phyloP scores from a whole-genome alignment of 768 basidiomycete species.

The Amanita rubescens region DNA sequence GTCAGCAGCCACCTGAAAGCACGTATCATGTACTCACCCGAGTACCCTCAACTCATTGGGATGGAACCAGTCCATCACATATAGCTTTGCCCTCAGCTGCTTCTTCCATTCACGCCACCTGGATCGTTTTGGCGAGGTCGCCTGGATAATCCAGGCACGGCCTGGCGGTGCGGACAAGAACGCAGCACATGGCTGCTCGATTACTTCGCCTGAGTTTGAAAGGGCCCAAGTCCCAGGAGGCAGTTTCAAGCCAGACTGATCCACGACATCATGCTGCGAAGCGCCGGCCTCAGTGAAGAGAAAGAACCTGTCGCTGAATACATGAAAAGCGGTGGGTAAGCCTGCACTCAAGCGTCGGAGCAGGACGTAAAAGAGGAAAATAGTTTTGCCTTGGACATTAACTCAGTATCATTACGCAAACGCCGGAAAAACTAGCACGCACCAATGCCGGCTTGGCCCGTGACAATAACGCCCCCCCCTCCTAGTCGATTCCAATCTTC shows the following conservation, averaged over 20 bases:
- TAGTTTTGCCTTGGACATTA: not conserved
- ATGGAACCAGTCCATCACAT: not conserved
- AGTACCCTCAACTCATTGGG: not conserved
- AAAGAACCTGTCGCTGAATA: not conserved
- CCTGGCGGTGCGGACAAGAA: not conserved
- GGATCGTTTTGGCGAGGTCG: not conserved
- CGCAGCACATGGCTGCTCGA: not conserved
- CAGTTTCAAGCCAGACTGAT: not conserved
- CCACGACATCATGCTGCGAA: not conserved
- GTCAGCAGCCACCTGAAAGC: no score
- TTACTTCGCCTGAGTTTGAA: not conserved
- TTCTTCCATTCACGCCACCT: not conserved
- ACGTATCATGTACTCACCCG: no score
- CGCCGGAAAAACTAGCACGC: not conserved
- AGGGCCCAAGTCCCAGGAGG: slow-evolving; percentile 4
- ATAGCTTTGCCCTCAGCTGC: not conserved
- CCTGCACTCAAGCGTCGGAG: not conserved
- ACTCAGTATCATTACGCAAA: not conserved
- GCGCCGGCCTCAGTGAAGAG: slow-evolving; percentile 4
- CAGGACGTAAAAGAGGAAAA: not conserved
- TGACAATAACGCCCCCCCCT: not conserved
- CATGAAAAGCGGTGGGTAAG: slow-evolving; percentile 2
- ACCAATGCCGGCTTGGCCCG: not conserved
- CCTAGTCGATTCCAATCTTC: not conserved
- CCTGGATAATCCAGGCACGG: not conserved